A percentile compares a stretch with the other conserved stretches of the same genome.
Conservation (phyloP, 2,329 filamentous ascomycete species). For the Madurella mycetomatis region DNA sequence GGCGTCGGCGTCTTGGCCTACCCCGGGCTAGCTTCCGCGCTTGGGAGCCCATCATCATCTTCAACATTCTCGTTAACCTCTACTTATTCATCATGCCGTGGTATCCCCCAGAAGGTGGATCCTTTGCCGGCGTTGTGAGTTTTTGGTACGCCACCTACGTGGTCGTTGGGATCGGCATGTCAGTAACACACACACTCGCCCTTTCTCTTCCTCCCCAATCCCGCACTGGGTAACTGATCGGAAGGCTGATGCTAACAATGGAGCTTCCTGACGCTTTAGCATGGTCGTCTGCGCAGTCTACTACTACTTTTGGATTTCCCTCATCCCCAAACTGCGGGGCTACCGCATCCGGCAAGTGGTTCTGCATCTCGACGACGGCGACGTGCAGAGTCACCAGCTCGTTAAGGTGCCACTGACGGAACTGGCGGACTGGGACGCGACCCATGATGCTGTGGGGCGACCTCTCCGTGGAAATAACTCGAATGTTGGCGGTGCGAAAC, state of each 20-base stretch:
- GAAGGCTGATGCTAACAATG: not conserved
- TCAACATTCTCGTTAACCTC: conserved; percentile 55
- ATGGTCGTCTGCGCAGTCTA: conserved; percentile 43
- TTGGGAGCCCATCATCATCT: conserved; percentile 55
- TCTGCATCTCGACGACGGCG: conserved; percentile 37
- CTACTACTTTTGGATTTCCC: conserved; percentile 45
- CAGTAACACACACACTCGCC: conserved; percentile 32
- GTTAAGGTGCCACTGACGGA: conserved; percentile 42
- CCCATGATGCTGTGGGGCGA: conserved; percentile 28
- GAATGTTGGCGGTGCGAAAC: too few species aligned
- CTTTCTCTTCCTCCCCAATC: not conserved
- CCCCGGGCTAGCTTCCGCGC: conserved; percentile 50
- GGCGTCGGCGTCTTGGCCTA: conserved; percentile 48
- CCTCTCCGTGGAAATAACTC: not conserved
- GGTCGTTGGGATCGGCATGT: conserved; percentile 60
- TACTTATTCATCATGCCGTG: conserved; percentile 67
- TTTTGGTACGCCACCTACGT: conserved; percentile 73
- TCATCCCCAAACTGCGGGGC: conserved; percentile 39
- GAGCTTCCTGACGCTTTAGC: conserved; percentile 6
- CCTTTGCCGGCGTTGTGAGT: conserved; percentile 59
- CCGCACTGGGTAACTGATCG: not conserved
- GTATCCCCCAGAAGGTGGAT: conserved; percentile 61
- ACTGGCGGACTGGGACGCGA: conserved; percentile 42
- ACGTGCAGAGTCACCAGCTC: conserved; percentile 42
- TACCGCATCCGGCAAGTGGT: conserved; percentile 48